Base-by-base conservation (phyloP, 805 yeast genomes). In the Pichia cephalocereana region DNA sequence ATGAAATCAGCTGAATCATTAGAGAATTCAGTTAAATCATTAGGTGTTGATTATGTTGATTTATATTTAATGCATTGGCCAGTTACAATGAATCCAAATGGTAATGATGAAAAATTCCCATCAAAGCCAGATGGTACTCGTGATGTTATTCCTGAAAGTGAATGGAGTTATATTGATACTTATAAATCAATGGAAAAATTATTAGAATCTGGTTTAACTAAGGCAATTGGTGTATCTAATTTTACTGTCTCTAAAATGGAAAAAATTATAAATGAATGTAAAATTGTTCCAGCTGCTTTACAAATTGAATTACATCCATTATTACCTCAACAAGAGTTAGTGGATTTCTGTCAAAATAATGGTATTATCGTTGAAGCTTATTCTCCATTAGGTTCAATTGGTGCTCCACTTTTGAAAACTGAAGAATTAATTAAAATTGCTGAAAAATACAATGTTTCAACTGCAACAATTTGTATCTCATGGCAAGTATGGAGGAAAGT, bases 141-240 rank as follows among this genome's bases (percentile, higher is more conserved):
- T 27, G 65, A 71, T 41, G 67, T 65, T 41, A 59, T 69, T 34
- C 43, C 52, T 26, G 51, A 41, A 7, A 53, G 59, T 23, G 47
- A 54, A 17, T 65, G 70, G 65, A 55, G 61, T 48, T 79, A 71
- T 57, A 57, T 76, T 50, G 75, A 82, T 54, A 80, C 87, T n/a
- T 86, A 80, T 80, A 78, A 74, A 56, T 69, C 68, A 36, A 64
- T 86, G 77, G 87, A 85, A 67, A 68, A 75, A 55, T 66, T 83
- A 45, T 70, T 77, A 43, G 66, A 67, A 30, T 61, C 75, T 27
- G 83, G 79, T 28, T 71, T 77, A 61, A 71, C 77, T 28, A 77
- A 71, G 56, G 77, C 89, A 26, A 76, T 87, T 61, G 96, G 96
- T 55, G 85, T 87, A 40, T 83, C 91, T 40, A 88, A 88, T 68